Percentiles rank a stretch among this genome's conserved stretches.
These are phyloP conservation scores for Biscogniauxia marginata DNA, from an alignment of 2,329 filamentous ascomycete genomes.

Conservation along the genomic window DNA sequence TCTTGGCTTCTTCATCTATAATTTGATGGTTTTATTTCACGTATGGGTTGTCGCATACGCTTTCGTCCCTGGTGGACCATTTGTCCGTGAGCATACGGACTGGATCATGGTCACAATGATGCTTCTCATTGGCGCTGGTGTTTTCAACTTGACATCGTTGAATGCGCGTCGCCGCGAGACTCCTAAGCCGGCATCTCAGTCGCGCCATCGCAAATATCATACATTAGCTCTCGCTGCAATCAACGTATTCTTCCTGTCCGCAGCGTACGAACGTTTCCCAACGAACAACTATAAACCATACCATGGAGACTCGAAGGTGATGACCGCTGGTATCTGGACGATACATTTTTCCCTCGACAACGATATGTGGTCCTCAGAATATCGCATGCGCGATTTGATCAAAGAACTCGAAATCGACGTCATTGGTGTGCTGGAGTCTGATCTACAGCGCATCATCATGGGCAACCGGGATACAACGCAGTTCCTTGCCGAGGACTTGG, in stretches of 20 bases:
- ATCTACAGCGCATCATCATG: constrained; percentile 98
- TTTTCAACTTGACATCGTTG: constrained; percentile 66
- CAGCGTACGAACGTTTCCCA: constrained; percentile 89
- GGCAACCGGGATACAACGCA: constrained; percentile 96
- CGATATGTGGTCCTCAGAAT: constrained; percentile 97
- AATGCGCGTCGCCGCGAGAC: constrained; percentile 42
- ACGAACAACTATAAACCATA: constrained; percentile 89
- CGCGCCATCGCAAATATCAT: constrained; percentile 52
- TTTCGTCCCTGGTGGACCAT: constrained; percentile 90
- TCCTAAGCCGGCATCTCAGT: constrained; percentile 34
- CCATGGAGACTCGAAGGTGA: constrained; percentile 79
- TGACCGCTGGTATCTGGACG: constrained; percentile 97
- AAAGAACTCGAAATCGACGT: constrained; percentile 97
- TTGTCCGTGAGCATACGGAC: constrained; percentile 91
- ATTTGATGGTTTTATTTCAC: constrained; percentile 93
- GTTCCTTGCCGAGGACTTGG: constrained; percentile 90
- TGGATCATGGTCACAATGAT: constrained; percentile 91
- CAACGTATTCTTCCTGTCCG: constrained; percentile 75
- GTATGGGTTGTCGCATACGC: constrained; percentile 98
- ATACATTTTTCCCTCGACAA: constrained; percentile 98
- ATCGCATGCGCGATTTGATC: constrained; percentile 87
- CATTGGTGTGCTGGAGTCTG: constrained; percentile 88
- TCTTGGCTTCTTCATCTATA: constrained; percentile 85
- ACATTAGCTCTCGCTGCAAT: constrained; percentile 64
- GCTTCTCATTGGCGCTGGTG: constrained; percentile 77